phyloP scores from a whole-genome alignment of 495 filamentous ascomycete genomes.

The Penicillium herquei region DNA sequence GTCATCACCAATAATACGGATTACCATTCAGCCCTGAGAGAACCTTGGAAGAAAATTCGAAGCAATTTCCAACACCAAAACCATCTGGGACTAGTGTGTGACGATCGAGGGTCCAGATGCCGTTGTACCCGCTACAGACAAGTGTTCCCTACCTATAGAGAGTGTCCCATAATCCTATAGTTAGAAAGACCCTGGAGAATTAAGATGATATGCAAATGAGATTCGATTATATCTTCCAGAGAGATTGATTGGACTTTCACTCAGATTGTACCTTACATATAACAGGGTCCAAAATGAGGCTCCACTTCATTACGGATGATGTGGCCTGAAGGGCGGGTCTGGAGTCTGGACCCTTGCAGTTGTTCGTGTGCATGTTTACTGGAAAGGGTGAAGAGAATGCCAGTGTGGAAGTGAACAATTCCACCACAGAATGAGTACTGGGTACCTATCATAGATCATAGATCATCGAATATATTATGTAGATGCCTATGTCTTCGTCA shows the following conservation, averaged over 20 bases:
- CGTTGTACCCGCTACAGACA: not conserved
- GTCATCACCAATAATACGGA: too few relatives aligned
- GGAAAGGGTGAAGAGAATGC: slow-evolving; percentile 4
- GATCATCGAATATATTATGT: too few relatives aligned
- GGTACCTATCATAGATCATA: too few relatives aligned
- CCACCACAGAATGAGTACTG: not conserved
- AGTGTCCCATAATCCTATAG: too few relatives aligned
- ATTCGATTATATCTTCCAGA: too few relatives aligned
- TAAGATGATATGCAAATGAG: too few relatives aligned
- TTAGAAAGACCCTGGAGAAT: too few relatives aligned
- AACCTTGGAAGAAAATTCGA: too few relatives aligned
- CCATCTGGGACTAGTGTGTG: slow-evolving; percentile 5
- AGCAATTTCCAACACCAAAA: too few relatives aligned
- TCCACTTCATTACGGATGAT: slow-evolving; percentile 17
- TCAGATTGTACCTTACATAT: slow-evolving; percentile 3
- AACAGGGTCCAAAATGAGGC: slow-evolving; percentile 8
- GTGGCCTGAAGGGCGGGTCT: slow-evolving; percentile 16
- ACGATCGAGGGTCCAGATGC: slow-evolving; percentile 18
- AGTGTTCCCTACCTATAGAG: too few relatives aligned
- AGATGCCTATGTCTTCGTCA: not conserved
- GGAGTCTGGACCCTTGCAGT: slow-evolving; percentile 17
- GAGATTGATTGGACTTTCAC: too few relatives aligned
- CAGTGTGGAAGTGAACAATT: not conserved
- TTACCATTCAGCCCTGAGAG: too few relatives aligned
- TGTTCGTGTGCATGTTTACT: slow-evolving; percentile 23